A percentile compares a stretch with the other conserved stretches of the same genome.
Conservation (phyloP, 306 rosid genomes). For the Prunus mongolica region DNA sequence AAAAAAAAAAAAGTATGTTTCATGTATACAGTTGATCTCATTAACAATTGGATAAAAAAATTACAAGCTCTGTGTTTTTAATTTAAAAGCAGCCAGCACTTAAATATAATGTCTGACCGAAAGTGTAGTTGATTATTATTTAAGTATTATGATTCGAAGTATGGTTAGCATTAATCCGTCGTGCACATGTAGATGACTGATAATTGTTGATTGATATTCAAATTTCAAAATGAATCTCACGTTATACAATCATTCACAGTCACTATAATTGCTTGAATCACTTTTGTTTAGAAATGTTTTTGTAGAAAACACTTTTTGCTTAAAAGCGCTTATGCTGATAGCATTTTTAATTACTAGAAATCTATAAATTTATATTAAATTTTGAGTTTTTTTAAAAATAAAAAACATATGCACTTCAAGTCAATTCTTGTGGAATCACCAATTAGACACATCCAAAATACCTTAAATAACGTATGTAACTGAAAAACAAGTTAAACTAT, state of each 20-base stretch:
- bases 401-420: too few species aligned
- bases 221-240: neutral
- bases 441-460: too few species aligned
- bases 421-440: too few species aligned
- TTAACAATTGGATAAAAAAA: neutral
- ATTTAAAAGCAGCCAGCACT: neutral
- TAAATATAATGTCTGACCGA: neutral
- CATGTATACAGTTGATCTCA: neutral
- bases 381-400: too few species aligned
- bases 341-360: too few species aligned
- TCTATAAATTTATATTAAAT: too few species aligned
- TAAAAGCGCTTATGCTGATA: neutral
- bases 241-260: too few species aligned
- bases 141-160: neutral
- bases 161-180: neutral
- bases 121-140: neutral
- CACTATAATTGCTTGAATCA: neutral
- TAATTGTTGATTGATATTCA: neutral
- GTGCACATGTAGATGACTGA: neutral
- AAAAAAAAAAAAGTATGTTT: neutral
- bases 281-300: neutral
- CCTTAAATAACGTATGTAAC: too few species aligned
- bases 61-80: neutral
- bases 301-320: neutral
- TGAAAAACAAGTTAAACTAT: too few species aligned